phyloP scores from a whole-genome alignment of 192 early-diverging fungal genomes.

The Entomortierella chlamydospora region DNA sequence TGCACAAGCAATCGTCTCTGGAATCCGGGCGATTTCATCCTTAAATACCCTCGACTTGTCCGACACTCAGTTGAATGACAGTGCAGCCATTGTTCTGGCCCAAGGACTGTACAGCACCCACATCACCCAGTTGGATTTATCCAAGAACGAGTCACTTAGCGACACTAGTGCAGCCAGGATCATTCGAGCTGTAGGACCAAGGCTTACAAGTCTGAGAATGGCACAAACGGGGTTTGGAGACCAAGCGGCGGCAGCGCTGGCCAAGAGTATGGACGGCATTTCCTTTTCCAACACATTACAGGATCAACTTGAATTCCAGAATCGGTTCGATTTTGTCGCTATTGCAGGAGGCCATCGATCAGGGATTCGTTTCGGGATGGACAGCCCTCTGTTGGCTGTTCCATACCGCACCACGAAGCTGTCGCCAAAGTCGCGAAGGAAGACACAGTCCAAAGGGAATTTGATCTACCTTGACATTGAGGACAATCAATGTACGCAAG shows the following conservation, averaged over 20 bases:
- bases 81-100: constrained; percentile 36
- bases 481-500: constrained; percentile 32
- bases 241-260: constrained; percentile 28
- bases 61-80: constrained; percentile 30
- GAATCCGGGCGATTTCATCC: constrained; percentile 2
- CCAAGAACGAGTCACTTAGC: constrained; percentile 34
- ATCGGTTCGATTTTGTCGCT: constrained; percentile 36
- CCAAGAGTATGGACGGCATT: constrained; percentile 52
- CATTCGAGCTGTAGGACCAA: constrained; percentile 38
- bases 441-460: constrained; percentile 25
- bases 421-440: constrained; percentile 3
- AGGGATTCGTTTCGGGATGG: constrained; percentile 12
- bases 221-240: constrained; percentile 53
- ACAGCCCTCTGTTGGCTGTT: neutral
- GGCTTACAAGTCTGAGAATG: constrained; percentile 44
- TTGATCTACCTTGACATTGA: constrained; percentile 47
- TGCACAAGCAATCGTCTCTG: constrained; percentile 29
- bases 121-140: constrained; percentile 40
- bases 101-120: constrained; percentile 46
- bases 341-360: constrained; percentile 41
- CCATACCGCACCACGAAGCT: neutral
- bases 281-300: constrained; percentile 29
- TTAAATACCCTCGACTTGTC: constrained; percentile 30
- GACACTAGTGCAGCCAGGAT: constrained; percentile 35
- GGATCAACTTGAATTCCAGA: constrained; percentile 34